A percentile compares a stretch with the other conserved stretches of the same genome.
phyloP scores from a whole-genome alignment of 371 early-diverging fungal species.

The Quaeritorhiza haematococci region DNA sequence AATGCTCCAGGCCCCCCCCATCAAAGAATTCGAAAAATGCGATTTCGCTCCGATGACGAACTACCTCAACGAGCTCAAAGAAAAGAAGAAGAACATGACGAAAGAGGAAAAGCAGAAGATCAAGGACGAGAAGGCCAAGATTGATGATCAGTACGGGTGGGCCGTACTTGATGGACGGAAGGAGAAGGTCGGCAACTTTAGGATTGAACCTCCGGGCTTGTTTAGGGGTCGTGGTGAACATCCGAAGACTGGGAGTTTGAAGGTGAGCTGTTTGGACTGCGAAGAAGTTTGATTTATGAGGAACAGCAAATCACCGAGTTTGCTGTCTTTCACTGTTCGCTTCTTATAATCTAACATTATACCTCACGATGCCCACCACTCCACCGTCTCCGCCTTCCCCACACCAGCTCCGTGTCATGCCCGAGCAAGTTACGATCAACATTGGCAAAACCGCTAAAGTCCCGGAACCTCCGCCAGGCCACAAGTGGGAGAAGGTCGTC shows the following conservation, averaged over 20 bases:
- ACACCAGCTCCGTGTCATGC: constrained; percentile 77
- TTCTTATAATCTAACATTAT: constrained; percentile 5
- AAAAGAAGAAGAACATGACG: constrained; percentile 74
- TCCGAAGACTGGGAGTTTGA: constrained; percentile 89
- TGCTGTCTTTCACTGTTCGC: neutral
- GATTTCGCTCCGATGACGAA: constrained; percentile 85
- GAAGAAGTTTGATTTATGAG: neutral
- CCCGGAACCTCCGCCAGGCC: constrained; percentile 84
- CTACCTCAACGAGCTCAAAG: constrained; percentile 70
- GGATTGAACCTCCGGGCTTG: constrained; percentile 93
- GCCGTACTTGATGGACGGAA: constrained; percentile 83
- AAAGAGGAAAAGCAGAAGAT: constrained; percentile 82
- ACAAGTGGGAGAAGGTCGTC: constrained; percentile 80
- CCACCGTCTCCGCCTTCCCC: neutral
- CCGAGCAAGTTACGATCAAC: constrained; percentile 93
- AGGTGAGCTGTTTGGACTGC: constrained; percentile 45
- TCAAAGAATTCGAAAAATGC: constrained; percentile 76
- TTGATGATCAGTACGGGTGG: constrained; percentile 73
- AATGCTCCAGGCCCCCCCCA: constrained; percentile 52
- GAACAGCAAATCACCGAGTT: neutral
- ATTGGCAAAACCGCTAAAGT: constrained; percentile 71
- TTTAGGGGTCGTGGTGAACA: constrained; percentile 96
- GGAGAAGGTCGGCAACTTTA: constrained; percentile 95
- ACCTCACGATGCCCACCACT: neutral
- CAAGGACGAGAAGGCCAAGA: constrained; percentile 65